Conservation (phyloP, 2,329 filamentous ascomycete species). For the Penicillium sp. region DNA sequence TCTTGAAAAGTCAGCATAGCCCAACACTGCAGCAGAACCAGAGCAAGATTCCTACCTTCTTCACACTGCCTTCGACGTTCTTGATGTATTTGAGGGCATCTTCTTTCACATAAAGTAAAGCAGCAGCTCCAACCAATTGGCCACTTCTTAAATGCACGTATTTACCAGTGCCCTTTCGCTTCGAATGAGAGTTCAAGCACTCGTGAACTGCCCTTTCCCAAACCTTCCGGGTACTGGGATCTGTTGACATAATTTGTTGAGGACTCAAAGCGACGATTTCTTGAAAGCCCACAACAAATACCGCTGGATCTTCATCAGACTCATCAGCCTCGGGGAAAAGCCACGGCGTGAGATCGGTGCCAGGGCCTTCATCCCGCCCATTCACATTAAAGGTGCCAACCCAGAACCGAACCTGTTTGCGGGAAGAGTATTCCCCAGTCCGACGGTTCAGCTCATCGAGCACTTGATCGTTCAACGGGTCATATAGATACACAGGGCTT, state of each 20-base stretch:
- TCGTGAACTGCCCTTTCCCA: constrained; percentile 84
- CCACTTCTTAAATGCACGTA: constrained; percentile 91
- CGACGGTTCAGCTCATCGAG: constrained; percentile 70
- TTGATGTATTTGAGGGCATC: constrained; percentile 80
- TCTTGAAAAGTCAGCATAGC: constrained; percentile 48
- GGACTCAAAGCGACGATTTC: constrained; percentile 98
- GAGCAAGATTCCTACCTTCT: constrained; percentile 61
- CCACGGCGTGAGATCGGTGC: constrained; percentile 82
- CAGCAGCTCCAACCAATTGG: constrained; percentile 88
- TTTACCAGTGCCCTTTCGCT: constrained; percentile 66
- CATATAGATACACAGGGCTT: constrained; percentile 79
- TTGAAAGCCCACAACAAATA: constrained; percentile 90
- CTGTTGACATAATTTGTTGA: constrained; percentile 98
- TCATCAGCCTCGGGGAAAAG: constrained; percentile 65
- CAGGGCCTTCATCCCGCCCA: constrained; percentile 75
- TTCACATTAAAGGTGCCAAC: constrained; percentile 95
- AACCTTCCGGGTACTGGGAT: constrained; percentile 77
- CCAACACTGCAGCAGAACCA: not conserved
- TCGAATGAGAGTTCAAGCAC: constrained; percentile 73
- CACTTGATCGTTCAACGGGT: constrained; percentile 92
- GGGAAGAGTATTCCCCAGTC: constrained; percentile 71
- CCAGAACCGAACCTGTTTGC: constrained; percentile 74
- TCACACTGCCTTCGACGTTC: constrained; percentile 93
- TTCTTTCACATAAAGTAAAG: constrained; percentile 86
- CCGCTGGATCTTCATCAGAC: constrained; percentile 70